Evolutionary conservation across 1,284 basidiomycete species (phyloP), one percentile per base, ranked within the genome.

Genomic region (Papiliotrema terrestris): DNA sequence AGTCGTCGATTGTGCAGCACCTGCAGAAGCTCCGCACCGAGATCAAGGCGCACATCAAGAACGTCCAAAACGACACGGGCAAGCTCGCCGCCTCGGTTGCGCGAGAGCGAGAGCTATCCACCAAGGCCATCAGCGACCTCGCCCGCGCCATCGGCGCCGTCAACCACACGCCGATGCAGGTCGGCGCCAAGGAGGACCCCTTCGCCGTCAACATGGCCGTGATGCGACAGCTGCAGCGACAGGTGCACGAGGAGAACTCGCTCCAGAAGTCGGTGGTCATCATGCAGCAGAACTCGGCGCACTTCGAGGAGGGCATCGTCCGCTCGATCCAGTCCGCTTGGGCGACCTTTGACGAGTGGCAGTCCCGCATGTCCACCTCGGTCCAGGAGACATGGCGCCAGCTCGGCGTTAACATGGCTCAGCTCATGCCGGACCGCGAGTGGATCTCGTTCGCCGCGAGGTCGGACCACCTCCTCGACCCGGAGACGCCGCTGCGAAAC

Each of bases 221-320:
- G 51, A 78, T 83, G 54, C 87, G 85, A 57, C 95, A 98, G 78
- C 86, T 98, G 45, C 85, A 89, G 67, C 54, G n/a, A 25, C 77
- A 81, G 77, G 92, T 98, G 46, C 87, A 94, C 77, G 95, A 96
- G 78, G 96, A 98, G 79, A 98, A 98, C 72, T 86, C 94, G 0
- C 84, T 98, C 19, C 96, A 98, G 78, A 98, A 98, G 77, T 91
- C 88, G n/a, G 89, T 98, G 71, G 88, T 98, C 71, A 96, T 98
- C 75, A 98, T 97, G 85, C 95, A 98, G 75, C 89, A 97, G 69
- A 97, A 97, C 77, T 91, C 88, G 46, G 95, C 94, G 22, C 89
- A 96, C 75, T 98, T 98, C 66, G 95, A 98, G 77, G 90, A 93
- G 69, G 95, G 94, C 58, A 90, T 98, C 67, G 92, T 98, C 39